Evolutionary conservation across 768 basidiomycete genomes (phyloP).

Genomic region (Clitopilus hobsonii): DNA sequence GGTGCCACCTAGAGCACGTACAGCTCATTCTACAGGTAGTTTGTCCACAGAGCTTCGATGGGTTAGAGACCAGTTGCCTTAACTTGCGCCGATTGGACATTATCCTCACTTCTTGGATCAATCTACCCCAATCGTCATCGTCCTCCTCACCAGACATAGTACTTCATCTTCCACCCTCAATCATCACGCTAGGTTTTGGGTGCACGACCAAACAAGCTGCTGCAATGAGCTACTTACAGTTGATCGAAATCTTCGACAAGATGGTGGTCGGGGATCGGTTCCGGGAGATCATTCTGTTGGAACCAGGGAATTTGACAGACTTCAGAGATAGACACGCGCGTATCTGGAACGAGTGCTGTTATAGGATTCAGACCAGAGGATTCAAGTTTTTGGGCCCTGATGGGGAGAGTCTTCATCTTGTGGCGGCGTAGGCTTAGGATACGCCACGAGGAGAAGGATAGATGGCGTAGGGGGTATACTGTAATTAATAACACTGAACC

Average conservation of each 20-base stretch:
- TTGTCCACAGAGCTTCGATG: not conserved
- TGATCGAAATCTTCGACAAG: conserved; percentile 3
- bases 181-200: conserved; percentile 12
- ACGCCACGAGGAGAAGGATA: no score
- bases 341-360: not conserved
- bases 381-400: not conserved
- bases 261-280: conserved; percentile 4
- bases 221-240: conserved; percentile 1
- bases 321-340: conserved; percentile 8
- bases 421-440: no score
- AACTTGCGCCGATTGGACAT: conserved; percentile 10
- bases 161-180: conserved; percentile 5
- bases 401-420: not conserved
- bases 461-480: no score
- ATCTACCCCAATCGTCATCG: not conserved
- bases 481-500: no score
- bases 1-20: not conserved
- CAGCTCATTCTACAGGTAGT: not conserved
- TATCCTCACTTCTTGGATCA: conserved; percentile 4
- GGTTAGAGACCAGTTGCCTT: not conserved
- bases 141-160: not conserved
- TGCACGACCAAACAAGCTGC: conserved; percentile 4
- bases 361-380: not conserved
- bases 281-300: conserved; percentile 9
- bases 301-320: conserved; percentile 7